phyloP scores from a whole-genome alignment of 345 rosid species.

The Aegle marmelos region DNA sequence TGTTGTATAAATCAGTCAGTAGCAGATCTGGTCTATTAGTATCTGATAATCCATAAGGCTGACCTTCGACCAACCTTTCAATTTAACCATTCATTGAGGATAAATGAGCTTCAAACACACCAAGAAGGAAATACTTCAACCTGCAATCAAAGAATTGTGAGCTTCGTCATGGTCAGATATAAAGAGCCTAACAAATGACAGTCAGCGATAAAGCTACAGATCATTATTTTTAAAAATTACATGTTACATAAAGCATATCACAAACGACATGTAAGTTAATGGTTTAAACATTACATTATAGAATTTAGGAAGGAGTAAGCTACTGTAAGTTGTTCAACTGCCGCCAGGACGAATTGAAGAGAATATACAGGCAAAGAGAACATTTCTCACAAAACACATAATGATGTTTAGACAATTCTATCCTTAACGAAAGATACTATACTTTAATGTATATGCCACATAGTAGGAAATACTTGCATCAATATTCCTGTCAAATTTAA shows the following conservation, averaged over 20 bases:
- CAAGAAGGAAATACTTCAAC: slow-evolving; percentile 29
- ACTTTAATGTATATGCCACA: neutral
- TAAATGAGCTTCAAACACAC: slow-evolving; percentile 1
- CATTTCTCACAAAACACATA: neutral
- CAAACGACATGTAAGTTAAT: neutral
- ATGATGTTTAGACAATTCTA: neutral
- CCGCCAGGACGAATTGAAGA: neutral
- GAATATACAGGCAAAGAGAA: neutral
- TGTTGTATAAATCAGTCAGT: slow-evolving; percentile 53
- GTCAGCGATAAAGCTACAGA: neutral
- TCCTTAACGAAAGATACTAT: neutral
- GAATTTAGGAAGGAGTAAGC: neutral
- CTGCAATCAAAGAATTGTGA: slow-evolving; percentile 32
- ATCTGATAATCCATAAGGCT: slow-evolving; percentile 30
- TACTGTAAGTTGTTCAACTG: neutral
- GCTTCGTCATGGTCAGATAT: neutral
- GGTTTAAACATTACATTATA: neutral
- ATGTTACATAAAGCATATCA: too few species aligned
- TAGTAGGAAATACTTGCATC: neutral
- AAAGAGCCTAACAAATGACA: neutral
- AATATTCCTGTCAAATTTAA: neutral
- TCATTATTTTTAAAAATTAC: neutral
- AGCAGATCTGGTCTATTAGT: slow-evolving; percentile 40
- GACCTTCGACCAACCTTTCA: slow-evolving; percentile 13
- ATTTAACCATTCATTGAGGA: slow-evolving; percentile 9